phyloP scores from a whole-genome alignment of 2,329 filamentous ascomycete genomes.

The Fusarium brevicatenulatum region DNA sequence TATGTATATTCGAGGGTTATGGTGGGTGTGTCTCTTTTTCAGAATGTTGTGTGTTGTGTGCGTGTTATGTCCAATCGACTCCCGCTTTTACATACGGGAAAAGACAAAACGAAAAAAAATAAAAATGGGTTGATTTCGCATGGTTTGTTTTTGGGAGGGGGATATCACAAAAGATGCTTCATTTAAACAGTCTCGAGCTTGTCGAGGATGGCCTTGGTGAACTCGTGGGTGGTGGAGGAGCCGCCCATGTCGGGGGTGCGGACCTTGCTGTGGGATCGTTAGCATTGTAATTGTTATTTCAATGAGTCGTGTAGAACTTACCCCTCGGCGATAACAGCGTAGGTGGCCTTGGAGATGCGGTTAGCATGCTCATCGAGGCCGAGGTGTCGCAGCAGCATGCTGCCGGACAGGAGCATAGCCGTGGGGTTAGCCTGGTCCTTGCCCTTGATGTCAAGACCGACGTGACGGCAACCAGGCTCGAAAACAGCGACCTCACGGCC shows the following conservation, averaged over 20 bases:
- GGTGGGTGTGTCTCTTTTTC: constrained; percentile 1
- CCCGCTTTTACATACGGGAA: constrained; percentile 6
- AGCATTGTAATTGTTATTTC: constrained; percentile 45
- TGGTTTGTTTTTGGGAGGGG: constrained; percentile 30
- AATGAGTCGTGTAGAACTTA: constrained; percentile 57
- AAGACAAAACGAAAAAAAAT: constrained; percentile 33
- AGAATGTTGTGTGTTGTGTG: background rate
- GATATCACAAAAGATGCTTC: constrained; percentile 40
- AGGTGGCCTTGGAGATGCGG: constrained; percentile 90
- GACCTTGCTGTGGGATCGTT: constrained; percentile 70
- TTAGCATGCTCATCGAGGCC: constrained; percentile 98
- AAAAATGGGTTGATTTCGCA: constrained; percentile 18
- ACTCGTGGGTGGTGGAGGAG: constrained; percentile 87
- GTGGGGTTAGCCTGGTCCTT: constrained; percentile 99
- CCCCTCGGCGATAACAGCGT: constrained; percentile 86
- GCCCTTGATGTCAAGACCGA: constrained; percentile 99
- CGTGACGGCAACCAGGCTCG: constrained; percentile 98
- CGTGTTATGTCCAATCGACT: constrained; percentile 12
- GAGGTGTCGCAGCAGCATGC: constrained; percentile 97
- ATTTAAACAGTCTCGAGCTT: constrained; percentile 86
- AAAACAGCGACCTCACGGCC: constrained; percentile 97
- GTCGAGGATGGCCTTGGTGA: constrained; percentile 92
- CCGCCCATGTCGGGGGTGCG: constrained; percentile 98
- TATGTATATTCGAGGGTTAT: constrained; percentile 36
- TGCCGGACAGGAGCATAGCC: constrained; percentile 91